Evolutionary conservation across 2,329 filamentous ascomycete genomes (phyloP), one percentile per base, ranked within the genome.

Genomic region (Colletotrichum tamarilloi): DNA sequence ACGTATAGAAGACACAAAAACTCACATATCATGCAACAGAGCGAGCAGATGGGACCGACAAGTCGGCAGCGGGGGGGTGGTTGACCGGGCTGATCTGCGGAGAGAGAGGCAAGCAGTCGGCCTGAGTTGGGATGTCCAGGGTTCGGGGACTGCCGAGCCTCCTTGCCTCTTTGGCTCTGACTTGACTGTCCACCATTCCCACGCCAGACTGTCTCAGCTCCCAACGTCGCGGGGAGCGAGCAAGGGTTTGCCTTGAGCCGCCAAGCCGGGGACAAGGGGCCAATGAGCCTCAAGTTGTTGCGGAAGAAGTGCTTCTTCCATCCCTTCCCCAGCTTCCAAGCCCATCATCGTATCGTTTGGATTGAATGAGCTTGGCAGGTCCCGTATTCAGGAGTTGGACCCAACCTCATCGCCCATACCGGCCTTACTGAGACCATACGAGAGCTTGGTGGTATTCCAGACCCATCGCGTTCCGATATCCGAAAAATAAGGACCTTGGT

Each of bases 291-390:
- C 60, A 60, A 62, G 56, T 22, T 38, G 67, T 22, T 28, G 70
- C 49, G 35, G 55, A 55, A 55, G 26, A 60, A 52, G 70, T 65
- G 67, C 35, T 71, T 71, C 67, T 69, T 71, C 67, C 71, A 62
- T 71, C 60, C 56, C 49, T 73, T 62, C 71, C 69, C 67, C 67
- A 62, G 49, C 30, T 65, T 46, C 66, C 38, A 60, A 66, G 35
- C 67, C 71, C 49, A 70, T 73, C 71, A 73, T 70, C 67, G 67
- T 65, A 70, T 73, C 67, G 67, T 73, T 71, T 70, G 71, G 67
- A 71, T 70, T 71, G 55, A 56, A 73, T 0, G 32, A 55, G 60
- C 60, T 60, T 70, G 67, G 70, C 67, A 73, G 59, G 59, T 24
- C 24, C 58, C 69, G 69, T 62, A 68, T 72, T 24, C 42, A 69